A percentile compares a stretch with the other conserved stretches of the same genome.
These are phyloP conservation scores for Hymenoscyphus salicellus DNA, from an alignment of 2,329 filamentous ascomycete species.

Conservation along the genomic window DNA sequence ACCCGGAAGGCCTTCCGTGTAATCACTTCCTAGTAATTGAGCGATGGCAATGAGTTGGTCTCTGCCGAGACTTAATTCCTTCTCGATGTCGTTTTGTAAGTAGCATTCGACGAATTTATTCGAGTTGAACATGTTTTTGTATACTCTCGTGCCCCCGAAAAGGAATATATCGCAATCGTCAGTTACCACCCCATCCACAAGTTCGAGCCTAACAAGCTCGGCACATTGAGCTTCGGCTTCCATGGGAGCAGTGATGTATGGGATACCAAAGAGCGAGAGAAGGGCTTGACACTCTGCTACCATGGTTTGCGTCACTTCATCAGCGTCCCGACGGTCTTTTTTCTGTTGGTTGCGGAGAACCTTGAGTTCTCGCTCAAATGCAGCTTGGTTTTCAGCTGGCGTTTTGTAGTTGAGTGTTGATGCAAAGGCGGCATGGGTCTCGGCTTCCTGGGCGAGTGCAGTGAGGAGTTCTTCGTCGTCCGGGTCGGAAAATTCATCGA, in stretches of 20 bases:
- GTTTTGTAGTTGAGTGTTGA: constrained; percentile 78
- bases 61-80: constrained; percentile 84
- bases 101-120: constrained; percentile 99
- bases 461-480: constrained; percentile 88
- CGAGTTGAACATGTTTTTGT: constrained; percentile 99
- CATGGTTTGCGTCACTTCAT: constrained; percentile 97
- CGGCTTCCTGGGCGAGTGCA: constrained; percentile 83
- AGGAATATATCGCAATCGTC: constrained; percentile 96
- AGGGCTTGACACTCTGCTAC: constrained; percentile 91
- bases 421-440: constrained; percentile 91
- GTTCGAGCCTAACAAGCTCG: constrained; percentile 76
- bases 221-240: constrained; percentile 98
- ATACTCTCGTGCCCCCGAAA: constrained; percentile 92
- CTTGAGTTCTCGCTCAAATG: constrained; percentile 85
- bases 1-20: constrained; percentile 86
- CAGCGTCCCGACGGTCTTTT: constrained; percentile 90
- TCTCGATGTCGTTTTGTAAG: constrained; percentile 75
- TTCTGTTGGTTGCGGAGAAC: constrained; percentile 90
- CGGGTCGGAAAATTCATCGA: constrained; percentile 73
- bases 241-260: constrained; percentile 97
- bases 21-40: constrained; percentile 88
- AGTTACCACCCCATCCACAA: constrained; percentile 96
- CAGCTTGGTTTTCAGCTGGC: constrained; percentile 64
- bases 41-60: constrained; percentile 85
- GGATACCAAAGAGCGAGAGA: constrained; percentile 84